Evolutionary conservation across 106 monocot species (phyloP), one percentile per base, ranked within the genome.

Genomic region (Amphibolis antarctica): DNA sequence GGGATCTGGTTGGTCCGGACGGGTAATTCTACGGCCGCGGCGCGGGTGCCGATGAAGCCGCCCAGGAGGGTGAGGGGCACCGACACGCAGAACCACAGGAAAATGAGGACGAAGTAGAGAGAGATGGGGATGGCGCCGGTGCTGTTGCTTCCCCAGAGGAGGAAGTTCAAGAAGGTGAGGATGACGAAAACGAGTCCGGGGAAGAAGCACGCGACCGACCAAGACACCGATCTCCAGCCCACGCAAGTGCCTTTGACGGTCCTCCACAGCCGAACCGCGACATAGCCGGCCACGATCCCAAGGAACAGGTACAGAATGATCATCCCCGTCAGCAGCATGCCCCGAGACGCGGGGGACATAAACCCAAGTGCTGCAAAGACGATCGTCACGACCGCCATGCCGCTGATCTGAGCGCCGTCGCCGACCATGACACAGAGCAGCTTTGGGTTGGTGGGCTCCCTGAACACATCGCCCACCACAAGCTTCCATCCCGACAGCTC

Each of bases 261-360:
- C 55, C 69, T 75, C 78, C 82, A 85, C 1, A 85, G 56, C 12
- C 78, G 60, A 59, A 82, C 76, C 55, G 82, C 76, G 31, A 81
- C 60, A 67, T 82, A 85, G 47, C 85, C 85, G 49, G 81, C 71
- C 0, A 57, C 56, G 22, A 79, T 82, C 25, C 85, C 81, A 42
- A 82, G 78, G 50, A 82, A 79, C 20, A 85, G 62, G 69, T 85
- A 85, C 53, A 85, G 67, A 65, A 81, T 64, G 36, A 85, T 85
- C 85, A 82, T 85, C 51, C 81, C 85, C 1, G 85, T 85, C 55
- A 85, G 62, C 48, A 85, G 78, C 81, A 82, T 81, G n/a, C 85
- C 85, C 59, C 85, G 75, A 22, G 85, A 85, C 9, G 81, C 85
- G 20, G 85, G 85, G 62, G 85, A 85, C 81, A 85, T 78, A 46